These are phyloP conservation scores for Clitoria ternatea DNA, from an alignment of 306 rosid species.

Conservation along the genomic window DNA sequence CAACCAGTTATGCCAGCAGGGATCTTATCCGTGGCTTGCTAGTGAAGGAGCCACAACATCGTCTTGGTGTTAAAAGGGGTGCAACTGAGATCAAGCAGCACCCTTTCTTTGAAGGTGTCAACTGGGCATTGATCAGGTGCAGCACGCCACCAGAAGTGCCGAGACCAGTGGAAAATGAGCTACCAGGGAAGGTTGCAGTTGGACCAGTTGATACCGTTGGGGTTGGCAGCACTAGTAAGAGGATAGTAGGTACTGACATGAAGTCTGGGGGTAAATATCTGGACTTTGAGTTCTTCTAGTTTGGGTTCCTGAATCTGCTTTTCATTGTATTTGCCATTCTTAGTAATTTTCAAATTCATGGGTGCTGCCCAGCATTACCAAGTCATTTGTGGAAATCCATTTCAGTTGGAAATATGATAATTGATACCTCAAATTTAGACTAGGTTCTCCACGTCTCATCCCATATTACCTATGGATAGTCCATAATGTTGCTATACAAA, in stretches of 20 bases:
- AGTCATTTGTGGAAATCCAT: conserved; percentile 34
- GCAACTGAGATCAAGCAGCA: conserved; percentile 98
- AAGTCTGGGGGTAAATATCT: conserved; percentile 93
- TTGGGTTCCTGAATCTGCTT: conserved; percentile 34
- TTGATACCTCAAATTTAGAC: conserved; percentile 27
- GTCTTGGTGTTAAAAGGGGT: conserved; percentile 96
- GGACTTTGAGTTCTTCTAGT: conserved; percentile 98
- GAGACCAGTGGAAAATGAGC: conserved; percentile 76
- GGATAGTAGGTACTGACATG: conserved; percentile 72
- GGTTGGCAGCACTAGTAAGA: conserved; percentile 78
- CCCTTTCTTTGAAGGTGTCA: conserved; percentile 94
- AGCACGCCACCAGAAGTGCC: conserved; percentile 99
- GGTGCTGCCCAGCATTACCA: conserved; percentile 34
- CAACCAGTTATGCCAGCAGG: conserved; percentile 84
- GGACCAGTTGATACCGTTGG: conserved; percentile 50
- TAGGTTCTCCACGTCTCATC: conserved; percentile 25
- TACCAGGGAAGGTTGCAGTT: conserved; percentile 53
- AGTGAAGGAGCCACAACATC: conserved; percentile 93
- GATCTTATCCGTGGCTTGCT: conserved; percentile 87
- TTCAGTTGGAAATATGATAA: conserved; percentile 41
- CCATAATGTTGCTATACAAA: conserved; percentile 28
- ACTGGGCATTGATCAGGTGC: conserved; percentile 97
- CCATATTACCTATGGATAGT: conserved; percentile 32
- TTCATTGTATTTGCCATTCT: conserved; percentile 36
- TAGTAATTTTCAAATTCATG: conserved; percentile 28